Base-by-base conservation (phyloP, 352 stramenopile species). In the Phytophthora megakarya region DNA sequence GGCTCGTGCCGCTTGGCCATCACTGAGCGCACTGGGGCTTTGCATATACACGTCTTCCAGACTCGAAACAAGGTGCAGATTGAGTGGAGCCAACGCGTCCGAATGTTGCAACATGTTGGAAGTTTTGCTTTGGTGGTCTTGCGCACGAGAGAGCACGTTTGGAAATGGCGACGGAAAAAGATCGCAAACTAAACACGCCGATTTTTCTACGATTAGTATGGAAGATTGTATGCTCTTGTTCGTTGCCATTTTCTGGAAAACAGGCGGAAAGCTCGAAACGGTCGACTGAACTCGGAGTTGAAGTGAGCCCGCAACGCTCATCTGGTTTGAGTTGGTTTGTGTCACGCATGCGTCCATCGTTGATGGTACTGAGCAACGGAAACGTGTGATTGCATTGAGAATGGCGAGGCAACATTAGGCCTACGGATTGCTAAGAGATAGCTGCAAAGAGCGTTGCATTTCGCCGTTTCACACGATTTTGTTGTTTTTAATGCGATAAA, bases 31-130 rank as follows among this genome's bases (percentile, higher is more conserved):
- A 22, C 38, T 66, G 19, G 70, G 67, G 33, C 58, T 76, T 5
- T 71, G 71, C 56, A 75, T 68, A 51, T 81, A 78, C 13, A 77
- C 56, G 51, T 82, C 70, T 10, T 76, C 63, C 25, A 76, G 44
- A 32, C 26, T 59, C 5, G 70, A 43, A 3, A 81, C 55, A 23
- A 69, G 60, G 25, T 75, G 70, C 38, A 78, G 61, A 48, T 78
- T 78, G 15, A 81, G 64, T 8, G 55, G 57, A 4, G 61, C 19
- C 16, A 73, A 40, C 5, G 65, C 26, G 32, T 73, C 52, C 28
- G 44, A 53, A 22, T 75, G 55, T 18, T 66, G 54, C 53, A 72
- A 35, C 61, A 75, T 72, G 38, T 26, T 53, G n/a, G 26, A 35
- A 47, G 28, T 11, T 44, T 44, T 32, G 55, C 12, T 10, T 22